Conservation (phyloP, 2,329 filamentous ascomycete genomes). For the Xylariaceae sp. region DNA sequence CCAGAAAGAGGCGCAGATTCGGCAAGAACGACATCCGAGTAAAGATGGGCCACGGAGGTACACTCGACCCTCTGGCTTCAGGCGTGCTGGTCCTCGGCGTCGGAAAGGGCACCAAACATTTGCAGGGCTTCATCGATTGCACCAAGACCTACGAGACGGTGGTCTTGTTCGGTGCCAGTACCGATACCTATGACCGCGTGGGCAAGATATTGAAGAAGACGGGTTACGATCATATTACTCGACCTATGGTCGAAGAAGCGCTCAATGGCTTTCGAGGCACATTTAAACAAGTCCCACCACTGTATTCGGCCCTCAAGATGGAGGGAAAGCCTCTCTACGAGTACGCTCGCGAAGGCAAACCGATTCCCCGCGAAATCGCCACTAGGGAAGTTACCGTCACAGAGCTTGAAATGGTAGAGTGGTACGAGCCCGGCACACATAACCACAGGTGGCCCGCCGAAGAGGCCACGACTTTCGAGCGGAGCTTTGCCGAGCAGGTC, state of each 20-base stretch:
- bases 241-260: conserved; percentile 71
- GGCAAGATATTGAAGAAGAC: conserved; percentile 78
- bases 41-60: conserved; percentile 95
- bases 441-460: conserved; percentile 73
- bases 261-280: conserved; percentile 73
- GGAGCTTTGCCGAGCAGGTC: conserved; percentile 69
- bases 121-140: conserved; percentile 76
- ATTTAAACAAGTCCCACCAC: conserved; percentile 83
- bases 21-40: conserved; percentile 63
- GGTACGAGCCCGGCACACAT: conserved; percentile 78
- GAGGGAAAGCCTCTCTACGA: conserved; percentile 94
- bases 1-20: conserved; percentile 55
- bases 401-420: conserved; percentile 78
- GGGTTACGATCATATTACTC: conserved; percentile 76
- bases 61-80: conserved; percentile 88
- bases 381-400: conserved; percentile 73
- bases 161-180: conserved; percentile 85
- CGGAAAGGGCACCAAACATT: conserved; percentile 79
- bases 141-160: conserved; percentile 91
- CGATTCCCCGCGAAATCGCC: conserved; percentile 80
- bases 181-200: conserved; percentile 84
- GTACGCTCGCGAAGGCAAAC: conserved; percentile 85
- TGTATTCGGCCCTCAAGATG: conserved; percentile 90
- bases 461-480: conserved; percentile 72
- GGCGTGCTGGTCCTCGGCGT: conserved; percentile 88